Conservation (phyloP, 73 alveolate species). For the Paramecium tetraurelia region DNA sequence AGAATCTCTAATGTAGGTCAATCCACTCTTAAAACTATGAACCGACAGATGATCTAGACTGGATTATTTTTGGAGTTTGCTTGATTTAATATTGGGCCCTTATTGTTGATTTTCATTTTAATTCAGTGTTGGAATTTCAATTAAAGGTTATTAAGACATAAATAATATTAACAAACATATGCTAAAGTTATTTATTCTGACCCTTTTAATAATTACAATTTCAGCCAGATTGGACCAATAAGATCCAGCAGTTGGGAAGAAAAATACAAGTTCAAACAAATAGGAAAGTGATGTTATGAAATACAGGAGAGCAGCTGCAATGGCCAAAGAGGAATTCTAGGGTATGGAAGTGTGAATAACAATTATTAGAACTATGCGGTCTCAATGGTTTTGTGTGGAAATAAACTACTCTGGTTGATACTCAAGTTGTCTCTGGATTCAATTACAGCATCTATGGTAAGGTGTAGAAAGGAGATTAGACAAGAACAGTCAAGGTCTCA, state of each 20-base stretch:
- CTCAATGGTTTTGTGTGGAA: not conserved
- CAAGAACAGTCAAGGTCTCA: not conserved
- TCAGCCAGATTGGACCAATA: not conserved
- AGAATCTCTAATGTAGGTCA: not conserved
- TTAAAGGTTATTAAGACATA: not conserved
- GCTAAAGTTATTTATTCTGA: not conserved
- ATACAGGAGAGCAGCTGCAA: not conserved
- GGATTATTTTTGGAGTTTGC: not conserved
- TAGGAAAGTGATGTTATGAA: not conserved
- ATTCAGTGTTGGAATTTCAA: constrained; percentile 23
- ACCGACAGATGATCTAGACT: not conserved
- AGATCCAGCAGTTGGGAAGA: not conserved
- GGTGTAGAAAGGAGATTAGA: not conserved
- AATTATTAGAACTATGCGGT: not conserved
- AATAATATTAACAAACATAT: not conserved
- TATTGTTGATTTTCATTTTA: not conserved
- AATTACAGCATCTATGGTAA: not conserved
- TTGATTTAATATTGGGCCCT: not conserved
- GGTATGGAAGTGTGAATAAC: not conserved
- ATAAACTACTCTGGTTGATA: not conserved
- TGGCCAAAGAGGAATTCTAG: not conserved
- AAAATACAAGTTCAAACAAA: not conserved
- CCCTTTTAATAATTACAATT: not conserved
- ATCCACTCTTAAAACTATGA: not conserved
- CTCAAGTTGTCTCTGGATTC: not conserved